Base-by-base conservation (phyloP, 2,329 filamentous ascomycete genomes). In the Allantophomopsis lycopodina region DNA sequence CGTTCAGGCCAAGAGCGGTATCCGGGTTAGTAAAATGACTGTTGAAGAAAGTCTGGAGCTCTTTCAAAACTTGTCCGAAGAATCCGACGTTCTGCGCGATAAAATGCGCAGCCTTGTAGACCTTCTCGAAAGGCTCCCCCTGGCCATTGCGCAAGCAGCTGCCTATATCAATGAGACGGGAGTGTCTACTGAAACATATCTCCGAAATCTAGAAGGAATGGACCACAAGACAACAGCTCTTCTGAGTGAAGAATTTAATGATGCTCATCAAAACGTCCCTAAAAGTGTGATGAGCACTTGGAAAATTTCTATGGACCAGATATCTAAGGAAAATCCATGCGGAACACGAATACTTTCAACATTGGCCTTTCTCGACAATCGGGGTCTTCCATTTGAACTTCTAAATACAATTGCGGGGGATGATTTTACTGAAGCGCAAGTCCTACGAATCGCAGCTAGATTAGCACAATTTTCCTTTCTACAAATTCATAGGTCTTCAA, bases 401-500 rank as follows among this genome's bases (percentile, higher is more conserved):
- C 31, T 60, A 1, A 33, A 36, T 32, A 36, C 35, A n/a, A 47
- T 45, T 13, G 48, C 47, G 30, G 47, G 42, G 37, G 15, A 37
- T 7, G 35, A 14, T 28, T 40, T 40, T 20, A 41, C 32, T 21
- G 43, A 44, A 37, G 30, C 40, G 15, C 23, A 47, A n/a, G 38
- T 51, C 3, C 37, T 40, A n/a, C 35, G 34, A 32, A 52, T 54
- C 1, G 38, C 55, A 10, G 40, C 42, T 5, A 54, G 51, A 8
- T 54, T 61, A 1, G 43, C 46, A 23, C 51, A 61, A 17, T 58
- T 59, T 31, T 61, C 57, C 0, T 61, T 62, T 37, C 37, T 61
- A 1, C 43, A 40, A 20, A 33, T 42, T 16, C 44, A 40, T 5
- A 35, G 8, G 13, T 15, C 33, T 13, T 39, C 38, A 12, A 33